Conservation (phyloP, 2,329 filamentous ascomycete species). For the Chalaropsis thielavioides region DNA sequence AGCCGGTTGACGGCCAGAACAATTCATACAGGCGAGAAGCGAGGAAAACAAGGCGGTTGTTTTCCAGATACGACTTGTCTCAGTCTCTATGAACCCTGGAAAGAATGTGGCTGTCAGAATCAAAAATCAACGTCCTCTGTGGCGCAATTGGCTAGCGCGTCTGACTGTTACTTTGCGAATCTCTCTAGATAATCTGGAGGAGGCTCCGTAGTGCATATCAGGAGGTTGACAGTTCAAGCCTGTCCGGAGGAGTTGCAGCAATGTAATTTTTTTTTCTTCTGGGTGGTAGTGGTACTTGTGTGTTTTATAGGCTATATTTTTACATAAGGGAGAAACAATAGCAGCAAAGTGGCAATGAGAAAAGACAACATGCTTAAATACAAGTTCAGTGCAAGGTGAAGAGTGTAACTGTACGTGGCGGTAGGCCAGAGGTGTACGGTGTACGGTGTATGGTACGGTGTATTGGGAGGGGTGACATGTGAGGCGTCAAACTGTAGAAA, state of each 20-base stretch:
- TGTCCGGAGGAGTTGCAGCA: constrained; percentile 9
- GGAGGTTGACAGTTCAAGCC: constrained; percentile 15
- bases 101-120: not conserved
- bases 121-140: constrained; percentile 23
- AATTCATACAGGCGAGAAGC: not conserved
- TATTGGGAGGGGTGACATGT: not conserved
- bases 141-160: constrained; percentile 43
- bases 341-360: too few relatives aligned
- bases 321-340: too few relatives aligned
- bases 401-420: not conserved
- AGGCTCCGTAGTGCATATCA: not conserved
- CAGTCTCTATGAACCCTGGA: not conserved
- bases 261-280: not conserved
- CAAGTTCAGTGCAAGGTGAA: not conserved
- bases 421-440: not conserved
- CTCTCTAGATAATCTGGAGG: not conserved
- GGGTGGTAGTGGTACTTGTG: not conserved
- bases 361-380: not conserved
- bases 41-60: not conserved
- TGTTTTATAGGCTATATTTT: not conserved
- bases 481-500: not conserved
- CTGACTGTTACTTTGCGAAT: constrained; percentile 36
- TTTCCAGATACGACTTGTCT: not conserved
- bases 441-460: not conserved
- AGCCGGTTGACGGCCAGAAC: not conserved